Base-by-base conservation (phyloP, 176 grass and related monocot species). In the Urochloa ruziziensis region DNA sequence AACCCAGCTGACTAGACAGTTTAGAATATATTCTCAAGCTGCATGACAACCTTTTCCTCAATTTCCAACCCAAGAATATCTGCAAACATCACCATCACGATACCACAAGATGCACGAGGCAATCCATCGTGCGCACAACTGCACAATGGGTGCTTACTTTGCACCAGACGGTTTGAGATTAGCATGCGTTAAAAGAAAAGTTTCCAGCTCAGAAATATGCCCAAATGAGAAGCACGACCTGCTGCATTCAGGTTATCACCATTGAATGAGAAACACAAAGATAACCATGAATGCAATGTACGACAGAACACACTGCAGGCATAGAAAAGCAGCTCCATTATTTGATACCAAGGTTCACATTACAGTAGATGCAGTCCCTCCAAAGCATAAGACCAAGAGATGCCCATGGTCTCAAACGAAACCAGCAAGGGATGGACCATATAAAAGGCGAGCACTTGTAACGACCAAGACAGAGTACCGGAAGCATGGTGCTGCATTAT, bases 401-500 rank as follows among this genome's bases (percentile, higher is more conserved):
- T 34, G 27, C 56, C 51, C 80, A 48, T 21, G 42, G 76, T 65
- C 21, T 65, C 60, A 1, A 46, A 72, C 12, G 0, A 25, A 49
- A 23, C 13, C 40, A 9, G 39, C 28, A 72, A 40, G 7, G 17
- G 16, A 84, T 16, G 78, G 68, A 29, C 25, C 68, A 74, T 62
- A 72, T 46, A 56, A 72, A 60, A 43, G 51, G 19, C 9, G 23
- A 67, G 43, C 69, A 48, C 4, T 23, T 52, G 76, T 19, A 74
- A 69, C 70, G 30, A 62, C 53, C 78, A 54, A 12, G 35, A 27
- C 52, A 70, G 56, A 28, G 64, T 70, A 58, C 70, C 56, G 4
- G 42, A 12, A 14, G 23, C 21, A 75, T 35, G 85, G 0, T n/a
- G 65, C 72, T 57, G 19, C 48, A 86, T 67, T 83, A 83, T 86